Evolutionary conservation across 495 filamentous ascomycete species (phyloP).

Genomic region (Polyplosphaeria fusca): DNA sequence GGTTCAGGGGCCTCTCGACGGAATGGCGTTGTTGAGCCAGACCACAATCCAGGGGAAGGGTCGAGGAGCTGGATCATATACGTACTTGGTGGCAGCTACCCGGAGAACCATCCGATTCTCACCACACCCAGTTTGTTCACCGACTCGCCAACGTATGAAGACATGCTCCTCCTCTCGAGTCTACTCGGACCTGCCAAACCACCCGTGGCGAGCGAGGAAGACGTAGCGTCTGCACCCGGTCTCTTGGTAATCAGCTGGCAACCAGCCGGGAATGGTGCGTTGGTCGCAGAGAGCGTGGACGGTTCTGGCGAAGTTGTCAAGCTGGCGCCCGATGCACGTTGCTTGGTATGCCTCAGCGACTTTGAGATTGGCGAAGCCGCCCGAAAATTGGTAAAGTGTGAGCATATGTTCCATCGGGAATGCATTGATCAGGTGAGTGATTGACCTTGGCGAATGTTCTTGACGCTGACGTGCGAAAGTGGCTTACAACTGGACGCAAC

Average conservation of each 20-base stretch:
- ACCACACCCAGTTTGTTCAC: constrained; percentile 75
- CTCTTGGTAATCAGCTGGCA: constrained; percentile 36
- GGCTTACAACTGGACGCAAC: constrained; percentile 76
- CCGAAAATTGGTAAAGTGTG: constrained; percentile 62
- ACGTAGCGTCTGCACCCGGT: constrained; percentile 64
- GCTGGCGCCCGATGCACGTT: constrained; percentile 61
- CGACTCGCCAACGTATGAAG: constrained; percentile 75
- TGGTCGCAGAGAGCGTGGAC: constrained; percentile 52
- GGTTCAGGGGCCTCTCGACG: constrained; percentile 62
- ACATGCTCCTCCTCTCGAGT: constrained; percentile 72
- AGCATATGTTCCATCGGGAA: constrained; percentile 68
- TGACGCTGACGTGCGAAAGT: constrained; percentile 48
- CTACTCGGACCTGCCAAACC: constrained; percentile 72
- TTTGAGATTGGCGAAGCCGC: constrained; percentile 65
- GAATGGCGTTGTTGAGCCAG: constrained; percentile 67
- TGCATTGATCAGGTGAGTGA: constrained; percentile 73
- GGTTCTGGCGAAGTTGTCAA: constrained; percentile 47
- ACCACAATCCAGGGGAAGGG: constrained; percentile 48
- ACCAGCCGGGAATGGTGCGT: constrained; percentile 11
- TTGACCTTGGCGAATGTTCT: too few relatives aligned
- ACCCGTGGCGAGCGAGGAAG: constrained; percentile 65
- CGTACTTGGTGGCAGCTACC: constrained; percentile 71
- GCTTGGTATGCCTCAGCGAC: constrained; percentile 69
- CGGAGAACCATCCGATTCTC: constrained; percentile 72
- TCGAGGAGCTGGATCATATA: constrained; percentile 74